Base-by-base conservation (phyloP, 306 rosid genomes). In the Luffa aegyptiaca region DNA sequence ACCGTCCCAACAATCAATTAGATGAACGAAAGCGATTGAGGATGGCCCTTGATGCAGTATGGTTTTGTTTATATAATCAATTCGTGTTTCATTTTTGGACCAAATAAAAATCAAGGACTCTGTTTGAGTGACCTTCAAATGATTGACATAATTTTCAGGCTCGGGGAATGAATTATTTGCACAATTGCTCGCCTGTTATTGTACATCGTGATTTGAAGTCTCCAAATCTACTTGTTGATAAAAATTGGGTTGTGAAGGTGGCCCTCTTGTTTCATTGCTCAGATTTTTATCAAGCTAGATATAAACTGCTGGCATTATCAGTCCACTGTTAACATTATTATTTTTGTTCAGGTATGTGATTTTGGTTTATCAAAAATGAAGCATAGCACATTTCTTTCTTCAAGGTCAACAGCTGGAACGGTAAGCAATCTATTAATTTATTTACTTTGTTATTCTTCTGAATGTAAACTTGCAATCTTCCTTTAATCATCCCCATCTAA, bases 131-230 rank as follows among this genome's bases (percentile, higher is more conserved):
- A 72, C 72, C 39, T 46, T 76, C 81, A 81, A 82, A 72, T 83
- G 36, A 82, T 56, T 63, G 48, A 58, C 44, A 48, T 72, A 49
- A 55, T 42, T 42, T 82, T 82, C 90, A 94, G 98, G 97, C 98
- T 70, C 88, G 97, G 79, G 97, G 98, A 85, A 94, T 94, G 98
- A 94, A 92, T 82, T 94, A 94, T 83, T 87, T 94, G 92, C 98
- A 92, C 85, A 94, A 80, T 80, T 88, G 94, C 87, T 80, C 86
- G 52, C 98, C 98, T 4, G 85, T 88, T 58, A 83, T 94, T 77
- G 98, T 94, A 52, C 98, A 94, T 78, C 97, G 96, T 73, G 98
- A 94, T 84, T 86, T 94, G 94, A 94, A 94, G 88, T 92, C 98
- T 61, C 98, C 97, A 52, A 94, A 94, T 87, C 97, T 92, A 83